Percentiles rank a stretch among this genome's conserved stretches.
phyloP scores from a whole-genome alignment of 257 asterid genomes.

The Solanum tarijense region DNA sequence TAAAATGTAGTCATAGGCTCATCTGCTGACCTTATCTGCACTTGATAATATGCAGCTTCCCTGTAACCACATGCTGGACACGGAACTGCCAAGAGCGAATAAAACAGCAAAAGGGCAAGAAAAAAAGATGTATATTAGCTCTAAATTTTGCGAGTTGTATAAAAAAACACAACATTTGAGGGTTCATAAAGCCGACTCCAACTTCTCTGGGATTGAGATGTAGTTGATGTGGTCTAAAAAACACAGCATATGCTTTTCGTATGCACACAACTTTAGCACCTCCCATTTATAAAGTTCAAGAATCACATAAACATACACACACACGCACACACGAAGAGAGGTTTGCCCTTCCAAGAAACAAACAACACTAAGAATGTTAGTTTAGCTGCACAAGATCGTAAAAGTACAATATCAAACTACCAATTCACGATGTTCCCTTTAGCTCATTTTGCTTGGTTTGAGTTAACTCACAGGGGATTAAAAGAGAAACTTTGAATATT shows the following conservation, averaged over 20 bases:
- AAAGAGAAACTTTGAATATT: neutral
- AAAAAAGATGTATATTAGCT: neutral
- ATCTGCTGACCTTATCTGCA: constrained; percentile 9
- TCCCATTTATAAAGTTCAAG: neutral
- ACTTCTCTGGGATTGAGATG: neutral
- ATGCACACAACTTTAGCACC: neutral
- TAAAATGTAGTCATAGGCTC: constrained; percentile 4
- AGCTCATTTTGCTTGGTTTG: neutral
- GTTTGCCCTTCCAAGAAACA: neutral
- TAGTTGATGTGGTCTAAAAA: neutral
- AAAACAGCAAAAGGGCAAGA: neutral
- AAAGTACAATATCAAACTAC: neutral
- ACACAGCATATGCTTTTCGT: neutral
- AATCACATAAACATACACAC: neutral
- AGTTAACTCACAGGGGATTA: neutral
- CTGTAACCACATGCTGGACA: constrained; percentile 2
- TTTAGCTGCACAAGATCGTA: neutral
- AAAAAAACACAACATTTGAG: neutral
- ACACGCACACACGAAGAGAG: neutral
- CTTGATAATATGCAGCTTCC: constrained; percentile 5
- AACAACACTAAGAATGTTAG: neutral
- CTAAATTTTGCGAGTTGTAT: neutral
- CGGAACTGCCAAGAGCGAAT: neutral
- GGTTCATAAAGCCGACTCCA: neutral
- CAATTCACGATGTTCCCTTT: neutral